These are phyloP conservation scores for Xylariaceae sp. DNA, from an alignment of 2,329 filamentous ascomycete genomes.

Conservation along the genomic window DNA sequence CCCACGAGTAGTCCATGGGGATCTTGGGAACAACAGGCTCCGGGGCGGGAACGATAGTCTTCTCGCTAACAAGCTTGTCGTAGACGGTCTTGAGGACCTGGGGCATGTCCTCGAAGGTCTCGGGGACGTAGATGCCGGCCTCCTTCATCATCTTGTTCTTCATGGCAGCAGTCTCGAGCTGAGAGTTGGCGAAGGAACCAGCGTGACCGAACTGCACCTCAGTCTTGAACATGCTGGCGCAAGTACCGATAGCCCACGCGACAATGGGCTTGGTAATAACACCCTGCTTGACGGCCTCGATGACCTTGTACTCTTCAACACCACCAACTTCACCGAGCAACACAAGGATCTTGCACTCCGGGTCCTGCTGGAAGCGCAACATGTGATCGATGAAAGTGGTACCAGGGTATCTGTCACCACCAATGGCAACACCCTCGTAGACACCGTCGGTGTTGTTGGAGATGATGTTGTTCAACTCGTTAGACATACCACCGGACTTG, in stretches of 20 bases:
- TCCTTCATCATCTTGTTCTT: conserved; percentile 98
- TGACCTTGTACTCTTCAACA: conserved; percentile 99
- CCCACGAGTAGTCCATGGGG: conserved; percentile 99
- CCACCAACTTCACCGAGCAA: conserved; percentile 97
- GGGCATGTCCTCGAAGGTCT: conserved; percentile 96
- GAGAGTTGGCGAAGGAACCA: conserved; percentile 97
- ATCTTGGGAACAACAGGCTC: conserved; percentile 98
- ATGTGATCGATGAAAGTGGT: conserved; percentile 99
- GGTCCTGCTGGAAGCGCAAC: conserved; percentile 92
- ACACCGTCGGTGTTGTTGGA: conserved; percentile 95
- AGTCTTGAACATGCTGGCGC: conserved; percentile 99
- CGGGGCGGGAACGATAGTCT: conserved; percentile 75
- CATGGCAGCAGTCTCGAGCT: conserved; percentile 90
- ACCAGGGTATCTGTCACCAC: conserved; percentile 96
- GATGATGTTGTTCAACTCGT: conserved; percentile 99
- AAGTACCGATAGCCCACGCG: conserved; percentile 98
- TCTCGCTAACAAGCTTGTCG: conserved; percentile 77
- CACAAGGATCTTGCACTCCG: conserved; percentile 94
- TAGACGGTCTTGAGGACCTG: conserved; percentile 72
- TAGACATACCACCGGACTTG: conserved; percentile 99
- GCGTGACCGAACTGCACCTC: conserved; percentile 99
- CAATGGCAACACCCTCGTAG: conserved; percentile 98
- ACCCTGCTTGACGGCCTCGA: conserved; percentile 93
- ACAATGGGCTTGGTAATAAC: conserved; percentile 97
- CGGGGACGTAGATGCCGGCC: conserved; percentile 87